Evolutionary conservation across 805 yeast species (phyloP).

Genomic region (Diddensiella transvaalensis): DNA sequence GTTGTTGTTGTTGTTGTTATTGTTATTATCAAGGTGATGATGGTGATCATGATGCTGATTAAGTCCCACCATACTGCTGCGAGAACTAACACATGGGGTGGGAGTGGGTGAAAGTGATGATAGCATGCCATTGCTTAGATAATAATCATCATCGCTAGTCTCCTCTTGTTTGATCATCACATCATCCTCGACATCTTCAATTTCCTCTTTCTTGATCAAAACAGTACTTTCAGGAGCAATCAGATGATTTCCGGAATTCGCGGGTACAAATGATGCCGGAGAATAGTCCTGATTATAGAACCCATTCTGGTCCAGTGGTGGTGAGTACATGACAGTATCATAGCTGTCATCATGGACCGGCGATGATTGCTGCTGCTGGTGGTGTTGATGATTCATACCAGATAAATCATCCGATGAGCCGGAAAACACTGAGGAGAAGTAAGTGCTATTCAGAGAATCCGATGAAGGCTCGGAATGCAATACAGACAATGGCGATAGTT

Average conservation of each 20-base stretch:
- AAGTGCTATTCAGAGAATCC: not conserved
- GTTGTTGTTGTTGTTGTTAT: too few species aligned
- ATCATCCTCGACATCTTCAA: too few species aligned
- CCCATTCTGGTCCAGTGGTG: constrained; percentile 1
- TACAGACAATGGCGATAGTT: not conserved
- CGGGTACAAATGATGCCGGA: not conserved
- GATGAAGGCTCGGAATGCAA: constrained; percentile 1
- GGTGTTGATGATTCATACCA: not conserved
- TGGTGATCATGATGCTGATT: not conserved
- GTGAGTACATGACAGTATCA: not conserved
- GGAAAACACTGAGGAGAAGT: constrained; percentile 1
- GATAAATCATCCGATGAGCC: not conserved
- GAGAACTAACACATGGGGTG: not conserved
- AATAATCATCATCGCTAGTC: constrained; percentile 1
- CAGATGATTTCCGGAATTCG: not conserved
- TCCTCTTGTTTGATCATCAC: not conserved
- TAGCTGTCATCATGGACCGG: not conserved
- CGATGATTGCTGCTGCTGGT: too few species aligned
- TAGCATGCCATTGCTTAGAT: not conserved
- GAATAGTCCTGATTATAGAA: not conserved
- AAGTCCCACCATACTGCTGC: not conserved
- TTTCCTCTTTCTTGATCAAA: not conserved
- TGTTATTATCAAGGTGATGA: too few species aligned
- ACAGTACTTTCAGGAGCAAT: not conserved
- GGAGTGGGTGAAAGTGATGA: not conserved